Conservation (phyloP, 1,139 yeast genomes). For the Zhuliangozyma parablackwelliae region DNA sequence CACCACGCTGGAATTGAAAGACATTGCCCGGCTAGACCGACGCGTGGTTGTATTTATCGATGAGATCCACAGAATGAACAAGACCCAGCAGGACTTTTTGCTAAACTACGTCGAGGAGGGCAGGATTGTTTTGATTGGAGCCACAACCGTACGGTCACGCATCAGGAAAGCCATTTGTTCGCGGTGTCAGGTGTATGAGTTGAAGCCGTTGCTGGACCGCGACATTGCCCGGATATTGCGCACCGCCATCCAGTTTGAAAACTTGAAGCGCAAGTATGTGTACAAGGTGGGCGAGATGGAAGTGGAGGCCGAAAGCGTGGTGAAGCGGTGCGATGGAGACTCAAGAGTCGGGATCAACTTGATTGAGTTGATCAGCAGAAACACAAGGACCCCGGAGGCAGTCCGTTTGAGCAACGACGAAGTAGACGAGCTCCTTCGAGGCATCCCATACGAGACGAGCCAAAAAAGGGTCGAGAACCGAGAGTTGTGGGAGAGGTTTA, state of each 20-base stretch:
- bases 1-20: conserved; percentile 26
- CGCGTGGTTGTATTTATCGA: conserved; percentile 39
- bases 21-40: conserved; percentile 12
- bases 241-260: conserved; percentile 26
- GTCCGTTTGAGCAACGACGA: neutral
- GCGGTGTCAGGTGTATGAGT: conserved; percentile 35
- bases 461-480: neutral
- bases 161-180: conserved; percentile 37
- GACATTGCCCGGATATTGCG: conserved; percentile 21
- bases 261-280: conserved; percentile 18
- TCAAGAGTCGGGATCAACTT: conserved; percentile 29
- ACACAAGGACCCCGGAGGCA: conserved; percentile 4
- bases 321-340: conserved; percentile 25
- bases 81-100: conserved; percentile 40
- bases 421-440: conserved; percentile 1
- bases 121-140: conserved; percentile 39
- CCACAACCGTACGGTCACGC: conserved; percentile 33
- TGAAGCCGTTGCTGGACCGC: conserved; percentile 14
- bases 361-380: conserved; percentile 25
- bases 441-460: neutral
- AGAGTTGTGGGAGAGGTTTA: conserved; percentile 1
- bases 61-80: conserved; percentile 39
- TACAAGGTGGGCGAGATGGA: conserved; percentile 8
- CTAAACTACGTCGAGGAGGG: conserved; percentile 40
- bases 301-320: conserved; percentile 14